Base-by-base conservation (phyloP, 140 eudicot genomes). In the Eryngium alpinum region DNA sequence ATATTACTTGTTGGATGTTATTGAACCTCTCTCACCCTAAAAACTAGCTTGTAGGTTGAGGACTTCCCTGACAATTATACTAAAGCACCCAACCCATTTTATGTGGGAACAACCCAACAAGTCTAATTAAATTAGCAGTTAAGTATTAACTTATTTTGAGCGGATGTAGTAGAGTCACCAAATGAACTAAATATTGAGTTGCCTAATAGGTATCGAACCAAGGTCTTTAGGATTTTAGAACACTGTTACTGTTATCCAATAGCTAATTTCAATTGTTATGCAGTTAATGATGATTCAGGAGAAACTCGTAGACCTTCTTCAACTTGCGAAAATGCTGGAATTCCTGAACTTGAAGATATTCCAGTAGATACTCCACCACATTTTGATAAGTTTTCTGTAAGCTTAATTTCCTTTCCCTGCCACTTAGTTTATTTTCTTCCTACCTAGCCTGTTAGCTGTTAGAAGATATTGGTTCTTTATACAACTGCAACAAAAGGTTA, bases 381-480 rank as follows among this genome's bases (percentile, higher is more conserved):
- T 86, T 86, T 87, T 71, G 46, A 33, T 34, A 80, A 79, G 25
- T 89, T 91, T 46, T 52, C 87, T 51, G 96, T 94, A 87, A 87
- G 92, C 79, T 60, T 18, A 32, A 71, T 38, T 38, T 38, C 46
- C 46, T 38, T 38, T 38, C 46, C 46, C 46, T 38, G 46, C 17
- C 2, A 6, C 33, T 70, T 17, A 31, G 76, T 71, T 71, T 33
- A 71, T 19, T 13, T 71, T 33, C 9, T 71, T 70, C 12, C 44
- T 70, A 18, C 25, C 75, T 70, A 18, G 25, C 10, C 62, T 15
- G 46, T 38, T 38, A 38, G 46, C 46, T 2, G 46, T 38, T n/a
- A 91, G 88, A 93, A 93, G 85, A 91, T 93, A 31, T 70, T 91
- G 91, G 98, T 93, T 52, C 93, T 93, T 28, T 90, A 93, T 66